Evolutionary conservation across 768 basidiomycete genomes (phyloP), one percentile per base, ranked within the genome.

Genomic region (Trametes elegans): DNA sequence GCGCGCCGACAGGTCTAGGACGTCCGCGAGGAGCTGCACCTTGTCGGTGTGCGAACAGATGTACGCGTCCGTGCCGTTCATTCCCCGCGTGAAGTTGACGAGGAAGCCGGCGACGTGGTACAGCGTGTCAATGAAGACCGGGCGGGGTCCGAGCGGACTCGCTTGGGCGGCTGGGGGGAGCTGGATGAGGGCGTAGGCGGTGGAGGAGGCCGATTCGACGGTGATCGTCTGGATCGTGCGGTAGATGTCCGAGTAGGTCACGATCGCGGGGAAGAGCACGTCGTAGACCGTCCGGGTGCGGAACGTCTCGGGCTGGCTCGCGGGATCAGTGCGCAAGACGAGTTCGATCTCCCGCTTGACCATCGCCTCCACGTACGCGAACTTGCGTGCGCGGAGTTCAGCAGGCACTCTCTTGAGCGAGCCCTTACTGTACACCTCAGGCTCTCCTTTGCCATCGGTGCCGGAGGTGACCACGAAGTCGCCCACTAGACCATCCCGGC

Each of bases 21-120:
- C 59, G 16, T 73, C 64, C 2, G 79, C 72, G 1, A 87, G 62
- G 5, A 82, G 62, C 51, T 76, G 75, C 36, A 85, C 70, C 5
- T 72, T 63, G 14, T 74, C 79, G 27, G 87, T 72, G 21, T 77
- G 74, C 26, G 70, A 77, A 72, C 88, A 90, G 49, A 90, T 84
- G 64, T 79, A 85, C 1, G 77, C 83, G 49, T 86, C 79, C 24
- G 27, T 26, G 19, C 47, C 57, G 47, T 50, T 79, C 71, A 23
- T 72, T 49, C 9, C 71, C 67, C 7, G 77, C 79, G 35, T 75
- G 62, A 82, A 64, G 66, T 90, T 90, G 23, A 81, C 77, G 29
- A 88, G 70, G 68, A 90, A 87, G 3, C 88, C 88, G 0, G 87
- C 81, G 32, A 80, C 76, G 54, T 90, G 88, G 27, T 88, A 70